A percentile compares a stretch with the other conserved stretches of the same genome.
These are phyloP conservation scores for Albifimbria verrucaria DNA, from an alignment of 2,329 filamentous ascomycete genomes.

Conservation along the genomic window DNA sequence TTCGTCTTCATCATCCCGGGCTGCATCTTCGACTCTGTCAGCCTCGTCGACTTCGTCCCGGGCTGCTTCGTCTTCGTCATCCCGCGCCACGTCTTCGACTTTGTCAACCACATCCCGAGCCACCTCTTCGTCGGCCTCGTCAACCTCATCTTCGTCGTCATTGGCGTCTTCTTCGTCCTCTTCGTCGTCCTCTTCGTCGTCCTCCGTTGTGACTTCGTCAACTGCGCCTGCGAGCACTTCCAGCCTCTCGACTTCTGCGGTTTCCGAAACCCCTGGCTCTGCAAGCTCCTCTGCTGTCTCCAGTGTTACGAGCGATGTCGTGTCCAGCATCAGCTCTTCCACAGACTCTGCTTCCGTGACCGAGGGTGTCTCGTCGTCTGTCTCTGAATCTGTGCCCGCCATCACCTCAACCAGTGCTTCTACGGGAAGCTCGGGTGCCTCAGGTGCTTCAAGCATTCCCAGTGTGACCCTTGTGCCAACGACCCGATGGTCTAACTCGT, in stretches of 20 bases:
- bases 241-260: not conserved
- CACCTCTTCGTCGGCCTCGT: not conserved
- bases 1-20: constrained; percentile 5
- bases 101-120: not conserved
- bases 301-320: constrained; percentile 1
- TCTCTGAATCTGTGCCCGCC: not conserved
- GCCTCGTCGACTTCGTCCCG: not conserved
- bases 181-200: not conserved
- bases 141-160: not conserved
- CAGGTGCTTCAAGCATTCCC: no score
- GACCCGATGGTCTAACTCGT: not conserved
- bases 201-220: not conserved
- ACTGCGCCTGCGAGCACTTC: not conserved
- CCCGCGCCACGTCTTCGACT: constrained; percentile 1
- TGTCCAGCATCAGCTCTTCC: not conserved
- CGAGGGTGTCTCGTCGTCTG: not conserved
- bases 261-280: not conserved
- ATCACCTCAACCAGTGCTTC: not conserved
- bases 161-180: constrained; percentile 2
- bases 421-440: no score
- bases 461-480: not conserved
- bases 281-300: not conserved
- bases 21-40: constrained; percentile 5
- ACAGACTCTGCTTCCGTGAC: constrained; percentile 2
- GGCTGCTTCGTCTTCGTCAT: not conserved